Evolutionary conservation across 179 eudicot species (phyloP).

Genomic region (Pouteria campechiana): DNA sequence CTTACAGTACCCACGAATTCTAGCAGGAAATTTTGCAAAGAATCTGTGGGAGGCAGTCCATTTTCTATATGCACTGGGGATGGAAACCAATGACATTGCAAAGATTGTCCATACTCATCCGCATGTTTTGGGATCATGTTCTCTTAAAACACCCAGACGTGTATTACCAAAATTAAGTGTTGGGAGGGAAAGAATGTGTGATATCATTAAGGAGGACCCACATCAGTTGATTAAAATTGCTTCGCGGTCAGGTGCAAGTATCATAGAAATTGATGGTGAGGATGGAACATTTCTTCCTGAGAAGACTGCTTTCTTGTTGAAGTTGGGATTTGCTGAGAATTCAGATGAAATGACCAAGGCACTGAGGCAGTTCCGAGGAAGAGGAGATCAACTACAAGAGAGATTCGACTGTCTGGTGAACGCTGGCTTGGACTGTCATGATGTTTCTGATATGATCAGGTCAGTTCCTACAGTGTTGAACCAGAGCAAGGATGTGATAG

Average conservation of each 20-base stretch:
- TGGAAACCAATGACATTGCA: conserved; percentile 21
- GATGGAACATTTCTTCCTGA: conserved; percentile 13
- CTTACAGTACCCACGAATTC: conserved; percentile 24
- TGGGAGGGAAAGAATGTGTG: conserved; percentile 16
- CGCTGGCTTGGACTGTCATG: conserved; percentile 41
- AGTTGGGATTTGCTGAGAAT: conserved; percentile 39
- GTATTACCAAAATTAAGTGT: conserved; percentile 20
- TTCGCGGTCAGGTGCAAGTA: conserved; percentile 10
- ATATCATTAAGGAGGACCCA: conserved; percentile 27
- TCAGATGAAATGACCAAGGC: conserved; percentile 56
- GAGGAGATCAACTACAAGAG: conserved; percentile 56
- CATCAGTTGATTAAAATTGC: conserved; percentile 22
- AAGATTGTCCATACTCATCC: conserved; percentile 21
- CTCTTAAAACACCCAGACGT: conserved; percentile 29
- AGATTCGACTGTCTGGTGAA: conserved; percentile 48
- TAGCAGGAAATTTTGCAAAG: conserved; percentile 25
- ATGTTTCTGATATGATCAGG: conserved; percentile 33
- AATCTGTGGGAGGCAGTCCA: conserved; percentile 25
- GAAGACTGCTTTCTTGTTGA: conserved; percentile 25
- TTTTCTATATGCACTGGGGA: conserved; percentile 32
- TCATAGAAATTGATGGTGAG: conserved; percentile 1
- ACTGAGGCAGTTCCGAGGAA: conserved; percentile 35
- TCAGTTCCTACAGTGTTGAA: conserved; percentile 37
- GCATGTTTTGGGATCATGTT: conserved; percentile 14
- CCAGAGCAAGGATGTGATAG: conserved; percentile 34